These are phyloP conservation scores for Aureobasidium sp. DNA, from an alignment of 2,329 filamentous ascomycete genomes.

Conservation along the genomic window DNA sequence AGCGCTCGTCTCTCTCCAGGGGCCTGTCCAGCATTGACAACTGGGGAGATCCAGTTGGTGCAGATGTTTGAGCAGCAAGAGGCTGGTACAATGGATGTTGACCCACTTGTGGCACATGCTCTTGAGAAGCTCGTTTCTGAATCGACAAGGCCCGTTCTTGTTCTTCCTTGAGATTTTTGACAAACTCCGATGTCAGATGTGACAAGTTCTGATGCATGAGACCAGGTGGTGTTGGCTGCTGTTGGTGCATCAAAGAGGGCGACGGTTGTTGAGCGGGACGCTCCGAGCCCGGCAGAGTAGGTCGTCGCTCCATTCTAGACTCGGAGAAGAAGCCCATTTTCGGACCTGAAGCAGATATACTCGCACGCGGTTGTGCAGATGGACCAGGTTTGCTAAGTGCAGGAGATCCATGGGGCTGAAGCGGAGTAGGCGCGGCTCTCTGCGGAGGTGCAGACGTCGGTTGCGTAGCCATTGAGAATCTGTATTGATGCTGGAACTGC, in stretches of 20 bases:
- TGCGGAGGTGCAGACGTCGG: constrained; percentile 26
- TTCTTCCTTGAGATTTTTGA: constrained; percentile 24
- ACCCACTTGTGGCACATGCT: constrained; percentile 17
- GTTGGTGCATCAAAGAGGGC: constrained; percentile 6
- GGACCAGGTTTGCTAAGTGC: constrained; percentile 23
- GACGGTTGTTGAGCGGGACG: constrained; percentile 12
- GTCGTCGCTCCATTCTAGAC: constrained; percentile 24
- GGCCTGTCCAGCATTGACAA: constrained; percentile 23
- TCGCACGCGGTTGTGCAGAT: constrained; percentile 12
- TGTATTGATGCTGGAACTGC: constrained; percentile 23
- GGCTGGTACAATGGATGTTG: constrained; percentile 11
- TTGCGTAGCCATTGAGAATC: constrained; percentile 27
- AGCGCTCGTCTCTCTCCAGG: constrained; percentile 25
- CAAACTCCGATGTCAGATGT: constrained; percentile 15
- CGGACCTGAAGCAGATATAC: constrained; percentile 25
- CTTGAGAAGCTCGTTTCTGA: constrained; percentile 20
- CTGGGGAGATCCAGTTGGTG: not conserved
- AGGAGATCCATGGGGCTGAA: constrained; percentile 22
- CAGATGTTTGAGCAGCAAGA: not conserved
- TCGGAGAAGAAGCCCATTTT: constrained; percentile 29
- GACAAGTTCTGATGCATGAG: constrained; percentile 18
- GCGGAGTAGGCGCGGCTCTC: constrained; percentile 21
- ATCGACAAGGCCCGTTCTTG: constrained; percentile 27
- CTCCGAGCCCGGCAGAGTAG: constrained; percentile 19
- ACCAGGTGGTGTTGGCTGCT: constrained; percentile 19